Percentiles rank a stretch among this genome's conserved stretches.
Evolutionary conservation across 164 flowering plant genomes (phyloP).

Genomic region (Magnolia kwangsiensis): DNA sequence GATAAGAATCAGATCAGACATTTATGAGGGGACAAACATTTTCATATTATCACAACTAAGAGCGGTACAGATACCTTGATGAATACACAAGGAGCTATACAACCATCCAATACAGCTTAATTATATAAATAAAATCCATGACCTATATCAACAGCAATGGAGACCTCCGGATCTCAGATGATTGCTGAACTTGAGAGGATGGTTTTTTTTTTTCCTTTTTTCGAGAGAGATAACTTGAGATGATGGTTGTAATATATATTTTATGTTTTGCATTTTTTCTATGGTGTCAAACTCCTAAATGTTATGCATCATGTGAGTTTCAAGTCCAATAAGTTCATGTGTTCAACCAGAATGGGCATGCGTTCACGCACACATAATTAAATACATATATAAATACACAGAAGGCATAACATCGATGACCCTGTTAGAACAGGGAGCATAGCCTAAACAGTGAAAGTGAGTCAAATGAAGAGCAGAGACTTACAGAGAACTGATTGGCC

Average conservation of each 20-base stretch:
- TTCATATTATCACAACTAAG: neutral
- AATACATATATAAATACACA: neutral
- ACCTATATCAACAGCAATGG: neutral
- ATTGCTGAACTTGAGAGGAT: neutral
- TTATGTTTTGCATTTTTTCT: neutral
- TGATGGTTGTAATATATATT: no score
- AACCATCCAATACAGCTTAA: neutral
- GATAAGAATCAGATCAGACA: slow-evolving; percentile 7
- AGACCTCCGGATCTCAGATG: neutral
- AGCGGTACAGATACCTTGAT: neutral
- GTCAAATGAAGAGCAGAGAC: slow-evolving; percentile 17
- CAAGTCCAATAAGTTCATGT: neutral
- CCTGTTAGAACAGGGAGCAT: no score
- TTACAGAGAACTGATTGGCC: slow-evolving; percentile 99
- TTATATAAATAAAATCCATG: neutral
- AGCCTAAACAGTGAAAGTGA: neutral
- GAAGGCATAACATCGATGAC: neutral
- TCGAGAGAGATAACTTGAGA: no score
- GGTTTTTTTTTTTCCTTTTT: neutral
- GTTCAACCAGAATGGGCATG: neutral
- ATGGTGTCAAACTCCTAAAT: neutral
- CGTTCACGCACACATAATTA: neutral
- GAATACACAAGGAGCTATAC: neutral
- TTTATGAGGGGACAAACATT: neutral
- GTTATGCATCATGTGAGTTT: neutral